Conservation (phyloP, 1,139 yeast genomes). For the Suhomyces coccinellae region DNA sequence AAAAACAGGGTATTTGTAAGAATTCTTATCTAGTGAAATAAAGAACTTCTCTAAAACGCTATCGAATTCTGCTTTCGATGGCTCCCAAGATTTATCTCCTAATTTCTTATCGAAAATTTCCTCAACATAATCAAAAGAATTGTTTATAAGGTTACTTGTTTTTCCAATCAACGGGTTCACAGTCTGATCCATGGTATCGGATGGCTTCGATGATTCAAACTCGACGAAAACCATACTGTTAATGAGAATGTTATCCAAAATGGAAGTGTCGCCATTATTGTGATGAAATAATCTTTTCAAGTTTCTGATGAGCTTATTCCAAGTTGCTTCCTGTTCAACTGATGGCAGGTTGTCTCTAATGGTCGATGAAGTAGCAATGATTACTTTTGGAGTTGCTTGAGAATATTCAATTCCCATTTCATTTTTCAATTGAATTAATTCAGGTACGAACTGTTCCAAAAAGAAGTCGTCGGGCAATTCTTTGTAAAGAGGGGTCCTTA, state of each 20-base stretch:
- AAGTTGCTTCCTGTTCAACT: slow-evolving; percentile 22
- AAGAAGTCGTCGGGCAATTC: slow-evolving; percentile 42
- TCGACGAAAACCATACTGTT: slow-evolving; percentile 31
- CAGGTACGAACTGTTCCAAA: slow-evolving; percentile 36
- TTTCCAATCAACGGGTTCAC: slow-evolving; percentile 18
- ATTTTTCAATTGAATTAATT: slow-evolving; percentile 30
- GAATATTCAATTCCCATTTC: slow-evolving; percentile 25
- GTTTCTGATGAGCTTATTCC: slow-evolving; percentile 33
- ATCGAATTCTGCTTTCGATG: slow-evolving; percentile 18
- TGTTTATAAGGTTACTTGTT: slow-evolving; percentile 17
- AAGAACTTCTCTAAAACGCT: slow-evolving; percentile 13
- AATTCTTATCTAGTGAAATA: slow-evolving; percentile 8
- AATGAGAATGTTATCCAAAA: slow-evolving; percentile 38
- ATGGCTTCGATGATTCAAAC: slow-evolving; percentile 23
- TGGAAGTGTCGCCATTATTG: slow-evolving; percentile 33
- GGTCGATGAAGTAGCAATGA: slow-evolving; percentile 17
- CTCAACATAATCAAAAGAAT: slow-evolving; percentile 15
- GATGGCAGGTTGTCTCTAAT: slow-evolving; percentile 17
- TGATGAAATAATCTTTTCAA: slow-evolving; percentile 33
- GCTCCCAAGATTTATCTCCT: slow-evolving; percentile 16
- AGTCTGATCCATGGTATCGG: slow-evolving; percentile 7
- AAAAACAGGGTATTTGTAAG: slow-evolving; percentile 17
- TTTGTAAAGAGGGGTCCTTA: slow-evolving; percentile 18
- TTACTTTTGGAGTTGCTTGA: slow-evolving; percentile 9
- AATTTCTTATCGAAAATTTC: slow-evolving; percentile 16